Conservation (phyloP, 306 rosid species). For the Begonia masoniana region DNA sequence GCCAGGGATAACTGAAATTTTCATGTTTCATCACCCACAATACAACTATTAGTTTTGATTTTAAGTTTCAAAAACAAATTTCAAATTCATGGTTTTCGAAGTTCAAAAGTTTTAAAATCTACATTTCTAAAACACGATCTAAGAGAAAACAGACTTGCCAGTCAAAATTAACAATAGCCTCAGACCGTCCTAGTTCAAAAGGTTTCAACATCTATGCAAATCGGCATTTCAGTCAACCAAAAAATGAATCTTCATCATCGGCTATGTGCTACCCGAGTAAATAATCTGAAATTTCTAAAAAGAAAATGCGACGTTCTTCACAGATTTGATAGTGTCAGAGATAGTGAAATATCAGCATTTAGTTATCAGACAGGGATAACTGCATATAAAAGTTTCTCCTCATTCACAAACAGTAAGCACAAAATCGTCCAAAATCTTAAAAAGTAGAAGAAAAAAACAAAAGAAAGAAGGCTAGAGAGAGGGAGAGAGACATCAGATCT, state of each 20-base stretch:
- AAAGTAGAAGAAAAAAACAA: neutral
- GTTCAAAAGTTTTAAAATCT: neutral
- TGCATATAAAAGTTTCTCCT: constrained; percentile 3
- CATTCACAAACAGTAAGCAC: neutral
- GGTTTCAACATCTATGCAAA: constrained; percentile 37
- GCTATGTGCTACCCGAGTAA: constrained; percentile 4
- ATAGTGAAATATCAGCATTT: constrained; percentile 3
- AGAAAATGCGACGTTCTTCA: neutral
- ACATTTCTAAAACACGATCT: too few species aligned
- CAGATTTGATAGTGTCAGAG: constrained; percentile 4
- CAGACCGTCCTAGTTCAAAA: constrained; percentile 92
- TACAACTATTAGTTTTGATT: neutral
- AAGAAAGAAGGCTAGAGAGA: neutral
- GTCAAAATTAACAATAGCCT: constrained; percentile 21
- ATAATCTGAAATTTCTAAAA: neutral
- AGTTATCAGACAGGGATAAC: constrained; percentile 8
- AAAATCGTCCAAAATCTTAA: neutral
- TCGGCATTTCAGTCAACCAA: constrained; percentile 26
- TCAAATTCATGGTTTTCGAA: too few species aligned
- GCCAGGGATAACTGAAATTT: constrained; percentile 78
- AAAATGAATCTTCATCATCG: constrained; percentile 32
- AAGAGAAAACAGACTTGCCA: too few species aligned
- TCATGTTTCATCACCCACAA: constrained; percentile 39
- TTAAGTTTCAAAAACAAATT: too few species aligned
- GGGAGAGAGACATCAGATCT: constrained; percentile 36